Base-by-base conservation (phyloP, 225 moss, liverwort and hornwort species). In the Physcomitrium patens region DNA sequence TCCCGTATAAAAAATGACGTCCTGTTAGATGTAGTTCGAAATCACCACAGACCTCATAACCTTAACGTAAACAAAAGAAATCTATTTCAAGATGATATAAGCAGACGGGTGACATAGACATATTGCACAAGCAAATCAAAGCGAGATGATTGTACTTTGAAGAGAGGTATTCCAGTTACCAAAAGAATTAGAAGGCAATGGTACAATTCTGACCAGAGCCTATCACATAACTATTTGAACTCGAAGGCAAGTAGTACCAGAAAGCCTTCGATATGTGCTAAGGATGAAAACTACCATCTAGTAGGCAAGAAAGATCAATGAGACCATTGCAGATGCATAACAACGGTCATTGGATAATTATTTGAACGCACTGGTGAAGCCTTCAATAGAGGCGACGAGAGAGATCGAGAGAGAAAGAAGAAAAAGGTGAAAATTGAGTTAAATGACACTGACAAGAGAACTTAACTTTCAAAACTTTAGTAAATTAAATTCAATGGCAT, bases 241-340 rank as follows among this genome's bases (percentile, higher is more conserved):
- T 66, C 70, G 51, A 28, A 15, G 54, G 46, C 47, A 61, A 62
- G 9, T 42, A 19, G 18, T 44, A 54, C 72, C 41, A 51, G 12
- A 16, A 65, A 78, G 49, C 16, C 47, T 65, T 64, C 63, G 76
- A 80, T 51, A 69, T 73, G 69, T 73, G 83, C 65, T 74, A 18
- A 28, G 41, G 7, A 26, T 48, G 47, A 4, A 37, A 37, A 37
- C 31, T 37, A 37, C 31, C 31, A 7, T 37, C 7, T 7, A 46
- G 24, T 18, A 31, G 59, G 67, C 20, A 69, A 71, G 16, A 74
- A 60, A 53, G 24, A 18, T 56, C 12, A 13, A 68, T 63, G 24
- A 62, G 46, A 9, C 50, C 11, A 74, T 12, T 42, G 60, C 46
- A 46, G 60, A 48, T 13, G 52, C 60, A 73, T 15, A 18, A 62